A percentile compares a stretch with the other conserved stretches of the same genome.
Evolutionary conservation across 1,284 basidiomycete species (phyloP).

Genomic region (Sutorius eximius): DNA sequence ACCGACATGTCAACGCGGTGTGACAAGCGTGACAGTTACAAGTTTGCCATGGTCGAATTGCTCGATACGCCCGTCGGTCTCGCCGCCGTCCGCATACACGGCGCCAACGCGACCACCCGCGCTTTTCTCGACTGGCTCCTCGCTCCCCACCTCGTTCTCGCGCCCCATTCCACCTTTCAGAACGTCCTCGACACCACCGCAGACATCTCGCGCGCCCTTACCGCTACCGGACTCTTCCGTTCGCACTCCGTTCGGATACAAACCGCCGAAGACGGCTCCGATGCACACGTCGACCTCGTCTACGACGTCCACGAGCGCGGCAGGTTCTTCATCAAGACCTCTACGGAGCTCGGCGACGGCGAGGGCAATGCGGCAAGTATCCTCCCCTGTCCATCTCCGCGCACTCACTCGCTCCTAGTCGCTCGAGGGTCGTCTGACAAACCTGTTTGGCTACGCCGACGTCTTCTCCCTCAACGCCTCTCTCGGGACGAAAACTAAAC

Average conservation of each 20-base stretch:
- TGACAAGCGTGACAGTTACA: conserved; percentile 21
- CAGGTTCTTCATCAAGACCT: conserved; percentile 79
- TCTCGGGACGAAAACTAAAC: conserved; percentile 85
- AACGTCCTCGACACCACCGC: conserved; percentile 70
- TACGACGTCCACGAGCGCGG: conserved; percentile 78
- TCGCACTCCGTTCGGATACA: conserved; percentile 75
- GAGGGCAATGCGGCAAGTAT: conserved; percentile 86
- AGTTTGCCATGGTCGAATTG: conserved; percentile 23
- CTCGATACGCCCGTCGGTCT: conserved; percentile 29
- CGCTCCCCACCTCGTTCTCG: conserved; percentile 46
- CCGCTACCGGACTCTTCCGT: conserved; percentile 74
- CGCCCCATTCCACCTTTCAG: conserved; percentile 46
- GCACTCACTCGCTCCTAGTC: conserved; percentile 46
- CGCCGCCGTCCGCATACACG: conserved; percentile 69
- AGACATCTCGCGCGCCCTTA: conserved; percentile 61
- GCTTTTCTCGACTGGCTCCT: conserved; percentile 82
- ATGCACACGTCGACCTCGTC: conserved; percentile 79
- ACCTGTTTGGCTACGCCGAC: conserved; percentile 92
- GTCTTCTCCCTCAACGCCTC: conserved; percentile 82
- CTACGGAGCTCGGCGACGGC: conserved; percentile 92
- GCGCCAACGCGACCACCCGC: conserved; percentile 70
- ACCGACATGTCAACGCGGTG: conserved; percentile 29
- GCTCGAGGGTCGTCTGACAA: conserved; percentile 77
- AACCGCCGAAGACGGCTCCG: conserved; percentile 50
- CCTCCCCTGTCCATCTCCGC: not conserved